Evolutionary conservation across 1,139 yeast genomes (phyloP).

Genomic region (Saccharomycopsis crataegensis): DNA sequence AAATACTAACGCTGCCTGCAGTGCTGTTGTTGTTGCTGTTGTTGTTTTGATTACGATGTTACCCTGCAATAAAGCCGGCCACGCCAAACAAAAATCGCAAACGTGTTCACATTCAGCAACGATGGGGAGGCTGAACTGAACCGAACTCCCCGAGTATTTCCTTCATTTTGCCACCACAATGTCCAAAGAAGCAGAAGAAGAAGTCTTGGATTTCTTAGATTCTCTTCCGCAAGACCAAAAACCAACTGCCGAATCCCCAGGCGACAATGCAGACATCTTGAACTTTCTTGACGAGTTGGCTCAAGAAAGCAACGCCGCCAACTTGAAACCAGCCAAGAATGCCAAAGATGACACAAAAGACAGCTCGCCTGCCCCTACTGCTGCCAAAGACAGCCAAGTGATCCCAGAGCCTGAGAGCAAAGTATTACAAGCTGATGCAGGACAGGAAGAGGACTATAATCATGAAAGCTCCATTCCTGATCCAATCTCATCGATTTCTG

Average conservation of each 20-base stretch:
- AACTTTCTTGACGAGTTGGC: slow-evolving; percentile 84
- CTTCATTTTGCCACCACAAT: too few species aligned
- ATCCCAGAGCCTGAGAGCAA: not conserved
- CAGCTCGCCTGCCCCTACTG: slow-evolving; percentile 5
- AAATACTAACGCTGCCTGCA: too few species aligned
- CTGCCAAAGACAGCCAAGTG: not conserved
- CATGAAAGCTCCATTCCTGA: slow-evolving; percentile 31
- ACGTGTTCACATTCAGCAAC: too few species aligned
- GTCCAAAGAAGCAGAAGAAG: slow-evolving; percentile 49
- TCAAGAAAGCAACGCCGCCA: slow-evolving; percentile 27
- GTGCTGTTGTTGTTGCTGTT: too few species aligned
- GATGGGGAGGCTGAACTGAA: too few species aligned
- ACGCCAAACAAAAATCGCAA: too few species aligned
- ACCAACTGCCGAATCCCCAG: slow-evolving; percentile 24
- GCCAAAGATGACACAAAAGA: slow-evolving; percentile 17
- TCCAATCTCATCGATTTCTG: slow-evolving; percentile 62
- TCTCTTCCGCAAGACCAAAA: slow-evolving; percentile 66
- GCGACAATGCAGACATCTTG: slow-evolving; percentile 65
- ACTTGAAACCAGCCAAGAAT: slow-evolving; percentile 12
- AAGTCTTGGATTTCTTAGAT: slow-evolving; percentile 83
- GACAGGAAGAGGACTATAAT: slow-evolving; percentile 22
- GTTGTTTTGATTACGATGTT: too few species aligned
- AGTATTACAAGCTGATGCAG: too few species aligned
- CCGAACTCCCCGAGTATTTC: too few species aligned
- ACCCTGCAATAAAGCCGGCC: too few species aligned